These are phyloP conservation scores for Apiospora saccharicola DNA, from an alignment of 2,329 filamentous ascomycete genomes.

Conservation along the genomic window DNA sequence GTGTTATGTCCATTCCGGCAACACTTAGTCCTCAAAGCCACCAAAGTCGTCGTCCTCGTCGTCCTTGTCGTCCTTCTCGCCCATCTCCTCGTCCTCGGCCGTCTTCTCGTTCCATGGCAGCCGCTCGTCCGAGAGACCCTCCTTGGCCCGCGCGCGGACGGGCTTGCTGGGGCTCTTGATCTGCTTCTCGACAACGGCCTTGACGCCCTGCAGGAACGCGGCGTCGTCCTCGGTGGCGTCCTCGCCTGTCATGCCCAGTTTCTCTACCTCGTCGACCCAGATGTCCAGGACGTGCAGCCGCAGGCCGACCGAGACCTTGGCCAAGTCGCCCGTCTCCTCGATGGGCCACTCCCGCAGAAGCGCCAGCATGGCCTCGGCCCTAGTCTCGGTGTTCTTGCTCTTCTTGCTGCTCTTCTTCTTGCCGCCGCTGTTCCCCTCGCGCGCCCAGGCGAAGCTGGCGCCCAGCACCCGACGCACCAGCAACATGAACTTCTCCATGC, in stretches of 20 bases:
- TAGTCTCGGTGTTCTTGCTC: slow-evolving; percentile 37
- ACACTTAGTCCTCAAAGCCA: slow-evolving; percentile 70
- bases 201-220: slow-evolving; percentile 59
- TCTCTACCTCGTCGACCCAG: slow-evolving; percentile 89
- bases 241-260: slow-evolving; percentile 61
- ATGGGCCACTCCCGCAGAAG: slow-evolving; percentile 55
- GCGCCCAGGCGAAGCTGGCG: slow-evolving; percentile 67
- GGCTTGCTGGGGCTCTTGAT: slow-evolving; percentile 71
- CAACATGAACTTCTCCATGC: slow-evolving; percentile 93
- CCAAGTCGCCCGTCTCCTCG: slow-evolving; percentile 49
- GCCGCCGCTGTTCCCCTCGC: slow-evolving; percentile 34
- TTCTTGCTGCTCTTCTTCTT: neutral
- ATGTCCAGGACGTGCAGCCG: slow-evolving; percentile 88
- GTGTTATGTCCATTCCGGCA: neutral
- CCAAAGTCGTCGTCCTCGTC: slow-evolving; percentile 58
- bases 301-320: slow-evolving; percentile 80
- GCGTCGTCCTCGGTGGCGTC: slow-evolving; percentile 46
- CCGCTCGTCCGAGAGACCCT: slow-evolving; percentile 77
- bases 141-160: slow-evolving; percentile 73
- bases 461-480: slow-evolving; percentile 81
- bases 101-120: slow-evolving; percentile 67
- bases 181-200: slow-evolving; percentile 64
- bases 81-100: slow-evolving; percentile 37
- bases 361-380: slow-evolving; percentile 44
- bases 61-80: slow-evolving; percentile 1